Percentiles rank a stretch among this genome's conserved stretches.
Conservation (phyloP, 2,329 filamentous ascomycete species). For the Talaromyces sp. region DNA sequence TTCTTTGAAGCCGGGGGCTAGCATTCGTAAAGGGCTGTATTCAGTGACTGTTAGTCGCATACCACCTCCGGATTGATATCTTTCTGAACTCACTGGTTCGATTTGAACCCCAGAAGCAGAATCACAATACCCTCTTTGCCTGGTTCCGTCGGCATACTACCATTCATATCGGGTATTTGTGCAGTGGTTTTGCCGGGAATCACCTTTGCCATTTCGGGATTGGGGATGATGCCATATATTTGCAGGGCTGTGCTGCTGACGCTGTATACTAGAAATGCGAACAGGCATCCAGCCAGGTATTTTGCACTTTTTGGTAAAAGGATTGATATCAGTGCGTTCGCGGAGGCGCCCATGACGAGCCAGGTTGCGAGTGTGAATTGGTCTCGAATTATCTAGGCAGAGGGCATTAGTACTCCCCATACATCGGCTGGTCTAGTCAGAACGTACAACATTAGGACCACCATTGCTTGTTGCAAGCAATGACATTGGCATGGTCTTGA, state of each 20-base stretch:
- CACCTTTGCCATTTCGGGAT: constrained; percentile 6
- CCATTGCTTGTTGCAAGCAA: neutral
- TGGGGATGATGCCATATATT: constrained; percentile 10
- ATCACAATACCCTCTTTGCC: constrained; percentile 11
- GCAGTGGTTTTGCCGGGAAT: constrained; percentile 12
- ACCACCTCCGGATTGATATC: neutral
- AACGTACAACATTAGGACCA: neutral
- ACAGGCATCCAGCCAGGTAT: neutral
- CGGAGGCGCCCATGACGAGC: constrained; percentile 17
- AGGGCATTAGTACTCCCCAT: neutral
- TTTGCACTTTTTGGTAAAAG: constrained; percentile 3
- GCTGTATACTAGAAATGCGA: constrained; percentile 3
- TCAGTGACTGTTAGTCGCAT: neutral
- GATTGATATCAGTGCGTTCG: constrained; percentile 4
- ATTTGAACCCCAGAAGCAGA: constrained; percentile 10
- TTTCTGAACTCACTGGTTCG: constrained; percentile 10
- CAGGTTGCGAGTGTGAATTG: constrained; percentile 17
- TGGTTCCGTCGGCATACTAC: constrained; percentile 2
- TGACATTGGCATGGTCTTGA: neutral
- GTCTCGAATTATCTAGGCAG: constrained; percentile 14
- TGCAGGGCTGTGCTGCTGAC: constrained; percentile 1
- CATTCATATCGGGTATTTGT: constrained; percentile 14
- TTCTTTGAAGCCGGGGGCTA: constrained; percentile 43
- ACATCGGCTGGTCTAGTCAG: neutral
- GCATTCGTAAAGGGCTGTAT: constrained; percentile 41